Conservation (phyloP, 768 basidiomycete genomes). For the Auriculariales sp. region DNA sequence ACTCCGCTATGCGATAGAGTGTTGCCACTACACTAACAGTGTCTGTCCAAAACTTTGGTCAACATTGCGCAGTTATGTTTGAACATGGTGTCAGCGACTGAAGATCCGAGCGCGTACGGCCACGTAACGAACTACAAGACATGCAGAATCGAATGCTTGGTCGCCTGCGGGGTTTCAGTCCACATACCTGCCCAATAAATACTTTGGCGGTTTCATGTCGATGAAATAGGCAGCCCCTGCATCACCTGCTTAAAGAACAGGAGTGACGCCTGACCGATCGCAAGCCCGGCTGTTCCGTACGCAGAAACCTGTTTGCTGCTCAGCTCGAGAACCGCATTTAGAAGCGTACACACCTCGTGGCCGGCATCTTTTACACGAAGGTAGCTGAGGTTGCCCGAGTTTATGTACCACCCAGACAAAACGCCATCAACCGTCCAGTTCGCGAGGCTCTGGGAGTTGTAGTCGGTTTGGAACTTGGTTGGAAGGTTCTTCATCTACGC, state of each 20-base stretch:
- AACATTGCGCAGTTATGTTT: no score
- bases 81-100: no score
- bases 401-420: conserved; percentile 38
- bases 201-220: no score
- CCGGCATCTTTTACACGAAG: conserved; percentile 35
- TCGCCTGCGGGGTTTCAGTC: no score
- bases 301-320: conserved; percentile 14
- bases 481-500: conserved; percentile 33
- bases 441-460: conserved; percentile 26
- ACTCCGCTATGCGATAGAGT: no score
- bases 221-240: conserved; percentile 9
- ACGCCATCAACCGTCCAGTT: conserved; percentile 37
- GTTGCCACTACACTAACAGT: no score
- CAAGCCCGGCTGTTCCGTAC: conserved; percentile 24
- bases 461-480: conserved; percentile 29
- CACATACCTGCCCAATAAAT: no score
- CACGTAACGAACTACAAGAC: no score
- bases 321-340: neutral
- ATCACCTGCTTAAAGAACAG: conserved; percentile 32
- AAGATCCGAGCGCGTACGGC: no score
- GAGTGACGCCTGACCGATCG: conserved; percentile 26
- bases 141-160: no score
- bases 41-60: no score
- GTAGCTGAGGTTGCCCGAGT: conserved; percentile 43
- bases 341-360: conserved; percentile 22